Evolutionary conservation across 768 basidiomycete species (phyloP).

Genomic region (Thelephora ganbajun): DNA sequence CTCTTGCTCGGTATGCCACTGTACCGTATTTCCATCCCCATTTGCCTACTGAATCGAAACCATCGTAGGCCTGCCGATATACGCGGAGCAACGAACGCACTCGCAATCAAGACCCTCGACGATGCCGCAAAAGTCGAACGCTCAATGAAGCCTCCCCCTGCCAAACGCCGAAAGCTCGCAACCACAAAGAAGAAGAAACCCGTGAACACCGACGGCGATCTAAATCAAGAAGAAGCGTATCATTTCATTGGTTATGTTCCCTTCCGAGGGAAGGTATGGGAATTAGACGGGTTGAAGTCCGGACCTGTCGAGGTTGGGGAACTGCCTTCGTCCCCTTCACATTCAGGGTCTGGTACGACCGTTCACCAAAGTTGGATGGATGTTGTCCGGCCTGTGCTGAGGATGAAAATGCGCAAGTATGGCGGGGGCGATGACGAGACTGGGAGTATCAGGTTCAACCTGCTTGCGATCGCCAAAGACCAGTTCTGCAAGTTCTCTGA

Average conservation of each 20-base stretch:
- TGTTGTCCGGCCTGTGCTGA: conserved; percentile 42
- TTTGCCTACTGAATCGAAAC: background rate
- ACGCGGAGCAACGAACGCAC: conserved; percentile 33
- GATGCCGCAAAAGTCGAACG: conserved; percentile 22
- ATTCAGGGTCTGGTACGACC: conserved; percentile 1
- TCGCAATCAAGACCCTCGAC: conserved; percentile 31
- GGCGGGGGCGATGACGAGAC: conserved; percentile 23
- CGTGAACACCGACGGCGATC: conserved; percentile 12
- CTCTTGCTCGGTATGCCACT: conserved; percentile 36
- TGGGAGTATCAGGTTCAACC: conserved; percentile 40
- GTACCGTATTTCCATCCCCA: conserved; percentile 1
- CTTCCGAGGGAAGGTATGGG: conserved; percentile 52
- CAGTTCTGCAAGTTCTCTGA: conserved; percentile 33
- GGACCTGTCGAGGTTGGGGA: conserved; percentile 55
- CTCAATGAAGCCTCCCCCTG: conserved; percentile 12
- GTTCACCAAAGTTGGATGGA: conserved; percentile 38
- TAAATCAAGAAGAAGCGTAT: conserved; percentile 30
- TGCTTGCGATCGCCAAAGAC: conserved; percentile 47
- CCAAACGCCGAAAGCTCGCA: conserved; percentile 16
- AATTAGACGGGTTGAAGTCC: conserved; percentile 49
- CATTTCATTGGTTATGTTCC: conserved; percentile 59
- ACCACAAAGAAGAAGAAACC: conserved; percentile 22
- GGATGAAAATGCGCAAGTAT: conserved; percentile 47
- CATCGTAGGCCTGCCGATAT: conserved; percentile 38
- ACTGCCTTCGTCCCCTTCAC: conserved; percentile 16